Evolutionary conservation across 139 green algal genomes (phyloP).

Genomic region (Tetraselmis striata): DNA sequence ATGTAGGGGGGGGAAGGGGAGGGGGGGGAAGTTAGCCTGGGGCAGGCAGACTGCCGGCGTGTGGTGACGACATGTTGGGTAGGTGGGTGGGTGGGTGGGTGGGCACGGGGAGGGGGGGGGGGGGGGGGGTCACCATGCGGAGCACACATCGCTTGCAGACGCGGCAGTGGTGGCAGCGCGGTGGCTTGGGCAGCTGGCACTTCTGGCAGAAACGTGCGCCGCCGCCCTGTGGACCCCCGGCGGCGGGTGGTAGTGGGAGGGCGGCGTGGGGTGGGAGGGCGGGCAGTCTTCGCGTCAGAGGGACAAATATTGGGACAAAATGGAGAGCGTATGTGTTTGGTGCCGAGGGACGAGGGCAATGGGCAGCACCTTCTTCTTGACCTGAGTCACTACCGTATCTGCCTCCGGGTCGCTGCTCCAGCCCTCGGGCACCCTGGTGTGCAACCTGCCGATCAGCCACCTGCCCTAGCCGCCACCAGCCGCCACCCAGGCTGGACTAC

Average conservation of each 20-base stretch:
- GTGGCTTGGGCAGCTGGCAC: constrained; percentile 72
- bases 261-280: no score
- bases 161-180: constrained; percentile 79
- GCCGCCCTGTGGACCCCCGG: constrained; percentile 48
- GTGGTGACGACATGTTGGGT: no score
- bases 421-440: constrained; percentile 31
- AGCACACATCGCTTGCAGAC: constrained; percentile 81
- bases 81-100: not conserved
- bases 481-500: not conserved
- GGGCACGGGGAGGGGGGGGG: no score
- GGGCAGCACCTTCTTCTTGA: constrained; percentile 50
- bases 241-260: no score
- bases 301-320: no score
- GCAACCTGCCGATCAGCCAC: no score
- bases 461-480: no score
- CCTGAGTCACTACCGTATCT: constrained; percentile 26
- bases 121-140: constrained; percentile 49
- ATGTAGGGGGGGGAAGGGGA: no score
- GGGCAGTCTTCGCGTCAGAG: no score
- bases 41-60: no score
- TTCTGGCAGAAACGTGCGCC: constrained; percentile 73
- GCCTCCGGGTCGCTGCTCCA: constrained; percentile 41
- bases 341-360: not conserved
- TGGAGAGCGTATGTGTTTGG: no score
- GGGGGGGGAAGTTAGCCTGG: not conserved